These are phyloP conservation scores for Botrytis cinerea DNA, from an alignment of 2,329 filamentous ascomycete species.

Conservation along the genomic window DNA sequence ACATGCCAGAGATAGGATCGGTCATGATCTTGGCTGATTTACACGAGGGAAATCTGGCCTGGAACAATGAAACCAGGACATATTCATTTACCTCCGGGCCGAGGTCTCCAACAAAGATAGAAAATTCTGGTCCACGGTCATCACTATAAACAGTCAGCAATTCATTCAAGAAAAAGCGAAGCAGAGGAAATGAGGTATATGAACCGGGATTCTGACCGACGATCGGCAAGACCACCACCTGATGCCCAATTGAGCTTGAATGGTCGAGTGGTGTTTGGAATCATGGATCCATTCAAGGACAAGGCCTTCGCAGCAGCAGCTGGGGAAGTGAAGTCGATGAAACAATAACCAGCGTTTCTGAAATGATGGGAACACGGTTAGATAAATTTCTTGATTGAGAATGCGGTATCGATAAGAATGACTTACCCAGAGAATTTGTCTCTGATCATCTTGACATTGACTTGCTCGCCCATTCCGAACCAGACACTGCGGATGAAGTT, in stretches of 20 bases:
- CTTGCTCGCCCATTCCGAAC: conserved; percentile 86
- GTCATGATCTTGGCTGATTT: conserved; percentile 99
- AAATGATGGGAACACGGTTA: conserved; percentile 1
- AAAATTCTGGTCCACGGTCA: conserved; percentile 93
- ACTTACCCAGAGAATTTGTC: conserved; percentile 96
- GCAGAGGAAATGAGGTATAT: conserved; percentile 35
- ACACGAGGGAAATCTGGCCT: conserved; percentile 93
- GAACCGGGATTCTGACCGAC: conserved; percentile 62
- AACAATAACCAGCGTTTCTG: conserved; percentile 97
- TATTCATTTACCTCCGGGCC: conserved; percentile 99
- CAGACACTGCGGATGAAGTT: conserved; percentile 95
- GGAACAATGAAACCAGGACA: conserved; percentile 94
- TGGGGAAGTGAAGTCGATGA: conserved; percentile 85
- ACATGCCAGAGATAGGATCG: conserved; percentile 96
- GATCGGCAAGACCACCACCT: conserved; percentile 90
- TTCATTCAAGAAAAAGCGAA: conserved; percentile 13
- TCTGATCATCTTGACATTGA: conserved; percentile 99
- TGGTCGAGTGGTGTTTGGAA: conserved; percentile 89
- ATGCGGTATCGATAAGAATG: background rate
- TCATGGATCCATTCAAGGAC: conserved; percentile 81
- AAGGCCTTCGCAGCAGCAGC: conserved; percentile 90
- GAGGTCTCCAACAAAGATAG: conserved; percentile 96
- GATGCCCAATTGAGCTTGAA: conserved; percentile 99
- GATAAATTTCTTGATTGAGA: background rate
- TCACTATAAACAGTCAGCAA: conserved; percentile 59